phyloP scores from a whole-genome alignment of 75 land plant genomes.

The Sequoia sempervirens region DNA sequence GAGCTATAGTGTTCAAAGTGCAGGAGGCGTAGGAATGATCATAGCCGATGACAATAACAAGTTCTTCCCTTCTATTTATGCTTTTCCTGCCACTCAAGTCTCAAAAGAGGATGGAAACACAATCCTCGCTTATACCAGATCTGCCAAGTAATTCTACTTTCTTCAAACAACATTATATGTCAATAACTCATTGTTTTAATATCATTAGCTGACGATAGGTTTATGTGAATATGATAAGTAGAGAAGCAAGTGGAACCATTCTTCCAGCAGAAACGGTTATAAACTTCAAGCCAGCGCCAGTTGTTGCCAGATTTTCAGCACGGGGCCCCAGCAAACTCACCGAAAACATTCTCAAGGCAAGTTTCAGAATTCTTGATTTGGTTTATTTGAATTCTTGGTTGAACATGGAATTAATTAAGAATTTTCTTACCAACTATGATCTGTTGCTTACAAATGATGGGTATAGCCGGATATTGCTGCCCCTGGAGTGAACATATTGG shows the following conservation, averaged over 20 bases:
- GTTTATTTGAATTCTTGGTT: background rate
- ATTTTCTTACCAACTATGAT: conserved; percentile 35
- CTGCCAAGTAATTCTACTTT: conserved; percentile 15
- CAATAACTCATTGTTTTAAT: background rate
- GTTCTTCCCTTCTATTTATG: background rate
- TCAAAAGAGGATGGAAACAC: conserved; percentile 17
- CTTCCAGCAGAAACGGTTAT: conserved; percentile 4
- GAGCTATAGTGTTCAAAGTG: conserved; percentile 18
- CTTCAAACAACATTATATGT: background rate
- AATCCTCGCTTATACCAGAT: conserved; percentile 28
- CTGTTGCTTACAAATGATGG: background rate
- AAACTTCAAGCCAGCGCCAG: conserved; percentile 33
- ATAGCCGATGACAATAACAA: conserved; percentile 16
- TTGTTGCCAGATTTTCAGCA: conserved; percentile 66
- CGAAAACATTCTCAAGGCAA: conserved; percentile 40
- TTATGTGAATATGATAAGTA: background rate
- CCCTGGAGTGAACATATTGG: conserved; percentile 28
- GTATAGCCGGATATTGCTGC: conserved; percentile 30
- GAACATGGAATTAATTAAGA: conserved; percentile 8
- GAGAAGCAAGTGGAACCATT: background rate
- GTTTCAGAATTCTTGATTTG: background rate
- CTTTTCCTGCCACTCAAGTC: conserved; percentile 20
- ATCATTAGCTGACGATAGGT: background rate
- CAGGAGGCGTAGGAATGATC: conserved; percentile 43
- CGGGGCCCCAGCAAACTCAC: conserved; percentile 37